Conservation (phyloP, 2,329 filamentous ascomycete species). For the Scedosporium minutisporum region DNA sequence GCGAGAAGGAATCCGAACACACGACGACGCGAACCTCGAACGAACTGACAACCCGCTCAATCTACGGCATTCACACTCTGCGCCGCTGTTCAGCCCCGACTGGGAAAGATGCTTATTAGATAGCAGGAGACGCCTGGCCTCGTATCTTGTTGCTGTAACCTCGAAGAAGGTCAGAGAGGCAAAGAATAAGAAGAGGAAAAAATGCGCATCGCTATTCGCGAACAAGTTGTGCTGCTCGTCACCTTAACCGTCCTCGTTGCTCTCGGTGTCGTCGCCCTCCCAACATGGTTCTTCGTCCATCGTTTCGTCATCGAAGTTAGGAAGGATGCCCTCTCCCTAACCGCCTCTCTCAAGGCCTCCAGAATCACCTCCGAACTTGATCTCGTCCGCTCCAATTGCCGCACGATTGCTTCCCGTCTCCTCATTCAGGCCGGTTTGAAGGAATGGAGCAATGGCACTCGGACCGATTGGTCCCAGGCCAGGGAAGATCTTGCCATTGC, state of each 20-base stretch:
- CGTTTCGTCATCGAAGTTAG: conserved; percentile 42
- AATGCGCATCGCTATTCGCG: conserved; percentile 80
- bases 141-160: not conserved
- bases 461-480: conserved; percentile 52
- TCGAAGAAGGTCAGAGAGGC: not conserved
- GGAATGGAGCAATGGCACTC: conserved; percentile 46
- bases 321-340: conserved; percentile 58
- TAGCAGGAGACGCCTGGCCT: not conserved
- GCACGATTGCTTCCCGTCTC: conserved; percentile 59
- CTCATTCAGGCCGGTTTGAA: conserved; percentile 45
- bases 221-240: conserved; percentile 77
- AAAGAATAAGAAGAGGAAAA: not conserved
- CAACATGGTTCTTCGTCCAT: conserved; percentile 56
- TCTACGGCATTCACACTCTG: not conserved
- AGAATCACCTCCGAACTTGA: conserved; percentile 71
- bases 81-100: not conserved
- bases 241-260: conserved; percentile 64
- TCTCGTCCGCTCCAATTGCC: conserved; percentile 66
- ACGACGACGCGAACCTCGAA: no score
- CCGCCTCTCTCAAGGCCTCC: conserved; percentile 77
- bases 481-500: conserved; percentile 60
- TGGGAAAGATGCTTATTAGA: not conserved
- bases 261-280: conserved; percentile 69
- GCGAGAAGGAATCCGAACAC: no score
- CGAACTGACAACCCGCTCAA: no score